These are phyloP conservation scores for Russula abietina DNA, from an alignment of 768 basidiomycete genomes.

Conservation along the genomic window DNA sequence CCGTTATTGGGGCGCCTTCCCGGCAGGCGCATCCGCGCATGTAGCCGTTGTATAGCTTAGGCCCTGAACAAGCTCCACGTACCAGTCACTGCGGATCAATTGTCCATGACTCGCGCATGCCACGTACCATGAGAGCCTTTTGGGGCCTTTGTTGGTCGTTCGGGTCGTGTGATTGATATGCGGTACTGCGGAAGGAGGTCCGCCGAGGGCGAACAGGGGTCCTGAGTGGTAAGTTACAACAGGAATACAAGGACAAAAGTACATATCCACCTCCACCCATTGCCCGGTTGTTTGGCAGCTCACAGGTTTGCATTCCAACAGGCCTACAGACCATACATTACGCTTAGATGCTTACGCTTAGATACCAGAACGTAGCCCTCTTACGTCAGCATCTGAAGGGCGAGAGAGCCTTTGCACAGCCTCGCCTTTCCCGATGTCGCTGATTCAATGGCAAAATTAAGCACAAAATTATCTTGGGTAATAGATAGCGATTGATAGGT, in stretches of 20 bases:
- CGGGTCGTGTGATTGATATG: not conserved
- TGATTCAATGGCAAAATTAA: not conserved
- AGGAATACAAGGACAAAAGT: not conserved
- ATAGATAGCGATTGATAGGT: constrained; percentile 11
- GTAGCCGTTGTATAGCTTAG: not conserved
- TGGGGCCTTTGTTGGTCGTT: not conserved
- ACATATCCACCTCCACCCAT: not conserved
- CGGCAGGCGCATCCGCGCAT: not conserved
- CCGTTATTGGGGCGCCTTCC: not conserved
- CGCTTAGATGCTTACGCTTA: no score
- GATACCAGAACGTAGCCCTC: no score
- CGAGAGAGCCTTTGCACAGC: not conserved
- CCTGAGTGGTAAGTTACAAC: not conserved
- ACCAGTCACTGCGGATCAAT: not conserved
- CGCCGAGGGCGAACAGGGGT: not conserved
- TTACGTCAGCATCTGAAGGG: not conserved
- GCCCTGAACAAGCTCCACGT: not conserved
- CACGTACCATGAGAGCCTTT: not conserved
- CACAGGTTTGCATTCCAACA: not conserved
- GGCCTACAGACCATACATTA: not conserved
- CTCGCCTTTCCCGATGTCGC: not conserved
- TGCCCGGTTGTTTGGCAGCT: not conserved
- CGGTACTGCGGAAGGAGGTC: not conserved
- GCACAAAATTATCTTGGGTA: not conserved
- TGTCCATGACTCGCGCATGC: not conserved